These are phyloP conservation scores for Fusarium mundagurra DNA, from an alignment of 2,329 filamentous ascomycete genomes.

Conservation along the genomic window DNA sequence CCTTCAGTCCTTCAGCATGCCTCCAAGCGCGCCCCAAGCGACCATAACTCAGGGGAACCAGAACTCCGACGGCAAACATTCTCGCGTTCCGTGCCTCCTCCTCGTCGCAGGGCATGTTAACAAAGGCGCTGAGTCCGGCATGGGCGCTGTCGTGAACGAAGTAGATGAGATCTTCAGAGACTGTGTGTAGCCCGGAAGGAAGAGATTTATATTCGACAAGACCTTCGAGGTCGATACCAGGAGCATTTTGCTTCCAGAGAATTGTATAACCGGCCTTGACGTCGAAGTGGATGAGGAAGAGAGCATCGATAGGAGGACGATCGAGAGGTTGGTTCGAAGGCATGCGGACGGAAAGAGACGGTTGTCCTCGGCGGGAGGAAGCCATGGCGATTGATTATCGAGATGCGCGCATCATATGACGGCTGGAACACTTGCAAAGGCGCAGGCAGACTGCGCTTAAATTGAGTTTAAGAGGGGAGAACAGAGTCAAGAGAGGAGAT, in stretches of 20 bases:
- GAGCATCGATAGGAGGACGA: slow-evolving; percentile 68
- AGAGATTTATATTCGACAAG: slow-evolving; percentile 96
- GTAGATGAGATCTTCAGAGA: slow-evolving; percentile 89
- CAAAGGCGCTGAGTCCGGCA: slow-evolving; percentile 90
- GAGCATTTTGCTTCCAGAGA: slow-evolving; percentile 81
- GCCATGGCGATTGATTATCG: slow-evolving; percentile 51
- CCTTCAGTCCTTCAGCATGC: slow-evolving; percentile 80
- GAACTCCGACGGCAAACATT: slow-evolving; percentile 90
- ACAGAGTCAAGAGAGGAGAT: slow-evolving; percentile 10
- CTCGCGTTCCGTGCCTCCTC: slow-evolving; percentile 83
- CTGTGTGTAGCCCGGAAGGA: slow-evolving; percentile 90
- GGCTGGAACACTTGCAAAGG: not conserved
- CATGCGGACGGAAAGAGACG: slow-evolving; percentile 53
- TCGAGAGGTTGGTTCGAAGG: slow-evolving; percentile 44
- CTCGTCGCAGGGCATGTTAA: slow-evolving; percentile 83
- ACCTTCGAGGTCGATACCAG: slow-evolving; percentile 80
- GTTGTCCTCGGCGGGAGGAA: slow-evolving; percentile 52
- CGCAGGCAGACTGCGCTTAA: slow-evolving; percentile 9
- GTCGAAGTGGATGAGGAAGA: slow-evolving; percentile 92
- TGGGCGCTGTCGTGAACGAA: slow-evolving; percentile 84
- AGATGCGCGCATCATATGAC: slow-evolving; percentile 43
- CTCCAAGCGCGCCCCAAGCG: slow-evolving; percentile 89
- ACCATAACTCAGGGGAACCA: slow-evolving; percentile 87
- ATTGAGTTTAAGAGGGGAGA: slow-evolving; percentile 5
- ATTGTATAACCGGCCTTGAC: slow-evolving; percentile 93